phyloP scores from a whole-genome alignment of 2,329 filamentous ascomycete genomes.

The Penicillium freii region DNA sequence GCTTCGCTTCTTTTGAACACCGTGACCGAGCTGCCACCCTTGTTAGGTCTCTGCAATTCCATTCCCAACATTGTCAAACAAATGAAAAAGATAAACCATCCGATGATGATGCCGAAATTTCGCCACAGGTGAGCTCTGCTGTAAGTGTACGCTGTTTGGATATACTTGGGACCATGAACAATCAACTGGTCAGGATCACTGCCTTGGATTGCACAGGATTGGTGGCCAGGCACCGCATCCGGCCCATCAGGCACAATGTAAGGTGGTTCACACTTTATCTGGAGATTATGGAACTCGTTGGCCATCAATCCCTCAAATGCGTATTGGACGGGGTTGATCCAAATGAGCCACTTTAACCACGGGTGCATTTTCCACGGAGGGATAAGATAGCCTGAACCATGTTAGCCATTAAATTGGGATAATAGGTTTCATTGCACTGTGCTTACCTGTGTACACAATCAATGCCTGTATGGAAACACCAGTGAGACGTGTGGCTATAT shows the following conservation, averaged over 20 bases:
- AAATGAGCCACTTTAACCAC: constrained; percentile 64
- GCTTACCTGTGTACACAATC: constrained; percentile 56
- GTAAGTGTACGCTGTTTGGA: constrained; percentile 56
- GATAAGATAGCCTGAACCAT: constrained; percentile 59
- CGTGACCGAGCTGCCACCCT: constrained; percentile 76
- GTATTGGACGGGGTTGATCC: constrained; percentile 67
- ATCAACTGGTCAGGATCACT: constrained; percentile 52
- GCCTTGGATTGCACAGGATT: constrained; percentile 60
- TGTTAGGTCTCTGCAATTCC: constrained; percentile 73
- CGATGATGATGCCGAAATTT: constrained; percentile 78
- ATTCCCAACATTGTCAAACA: constrained; percentile 72
- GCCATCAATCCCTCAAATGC: constrained; percentile 66
- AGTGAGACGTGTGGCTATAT: constrained; percentile 47
- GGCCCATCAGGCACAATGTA: constrained; percentile 57
- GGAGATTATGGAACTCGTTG: constrained; percentile 65
- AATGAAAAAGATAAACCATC: constrained; percentile 73
- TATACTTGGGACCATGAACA: constrained; percentile 58
- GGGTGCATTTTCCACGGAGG: constrained; percentile 61
- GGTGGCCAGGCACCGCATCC: constrained; percentile 49
- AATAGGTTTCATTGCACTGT: accelerated
- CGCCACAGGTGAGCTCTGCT: constrained; percentile 60
- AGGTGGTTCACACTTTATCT: constrained; percentile 55
- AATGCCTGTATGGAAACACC: constrained; percentile 51
- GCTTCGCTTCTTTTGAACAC: constrained; percentile 70
- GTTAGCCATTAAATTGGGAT: background rate